A percentile compares a stretch with the other conserved stretches of the same genome.
Evolutionary conservation across 148 eudicot species (phyloP).

Genomic region (Amaranthus cruentus): DNA sequence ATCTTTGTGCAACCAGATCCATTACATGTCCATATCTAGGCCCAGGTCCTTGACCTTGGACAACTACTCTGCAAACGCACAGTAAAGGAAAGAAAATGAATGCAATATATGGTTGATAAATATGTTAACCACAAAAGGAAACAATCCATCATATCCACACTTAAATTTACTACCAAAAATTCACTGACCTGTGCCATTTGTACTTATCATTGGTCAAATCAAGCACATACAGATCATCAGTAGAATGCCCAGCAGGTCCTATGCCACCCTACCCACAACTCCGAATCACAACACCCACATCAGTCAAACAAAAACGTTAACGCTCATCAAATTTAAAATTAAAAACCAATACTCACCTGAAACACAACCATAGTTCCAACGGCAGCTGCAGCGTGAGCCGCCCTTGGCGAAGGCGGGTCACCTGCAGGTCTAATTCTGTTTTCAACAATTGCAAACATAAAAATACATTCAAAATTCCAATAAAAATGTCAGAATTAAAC

Average conservation of each 20-base stretch:
- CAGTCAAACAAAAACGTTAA: slow-evolving; percentile 1
- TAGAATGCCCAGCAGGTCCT: slow-evolving; percentile 97
- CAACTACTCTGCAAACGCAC: slow-evolving; percentile 65
- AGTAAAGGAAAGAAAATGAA: background rate
- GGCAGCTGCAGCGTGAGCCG: slow-evolving; percentile 91
- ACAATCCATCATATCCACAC: background rate
- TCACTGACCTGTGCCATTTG: slow-evolving; percentile 86
- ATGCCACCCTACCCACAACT: slow-evolving; percentile 67
- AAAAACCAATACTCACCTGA: slow-evolving; percentile 54
- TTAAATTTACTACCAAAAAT: background rate
- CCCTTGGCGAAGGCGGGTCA: slow-evolving; percentile 97
- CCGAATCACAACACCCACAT: slow-evolving; percentile 23
- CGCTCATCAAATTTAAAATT: background rate
- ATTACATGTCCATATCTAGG: slow-evolving; percentile 97
- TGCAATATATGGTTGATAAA: background rate
- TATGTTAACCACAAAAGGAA: background rate
- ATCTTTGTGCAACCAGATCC: slow-evolving; percentile 92
- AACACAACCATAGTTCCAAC: slow-evolving; percentile 97
- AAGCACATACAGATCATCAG: slow-evolving; percentile 87
- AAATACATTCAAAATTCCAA: background rate
- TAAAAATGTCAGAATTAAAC: background rate
- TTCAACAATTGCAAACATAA: background rate
- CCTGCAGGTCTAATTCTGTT: slow-evolving; percentile 79
- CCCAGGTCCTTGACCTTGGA: slow-evolving; percentile 93
- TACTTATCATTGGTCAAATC: slow-evolving; percentile 88